Conservation (phyloP, 1,284 basidiomycete species). For the Thelephora terrestris region DNA sequence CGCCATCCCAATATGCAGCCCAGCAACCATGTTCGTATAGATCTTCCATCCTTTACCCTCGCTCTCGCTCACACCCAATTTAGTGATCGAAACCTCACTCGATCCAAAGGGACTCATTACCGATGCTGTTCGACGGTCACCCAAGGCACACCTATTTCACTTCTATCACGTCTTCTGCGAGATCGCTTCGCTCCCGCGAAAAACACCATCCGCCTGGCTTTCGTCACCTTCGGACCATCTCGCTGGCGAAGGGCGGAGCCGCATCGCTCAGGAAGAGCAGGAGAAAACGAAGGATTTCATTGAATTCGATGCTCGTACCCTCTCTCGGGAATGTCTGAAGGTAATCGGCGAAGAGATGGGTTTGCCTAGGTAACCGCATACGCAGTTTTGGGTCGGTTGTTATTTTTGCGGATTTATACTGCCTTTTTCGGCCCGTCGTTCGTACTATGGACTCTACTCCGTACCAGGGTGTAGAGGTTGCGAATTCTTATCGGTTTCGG, state of each 20-base stretch:
- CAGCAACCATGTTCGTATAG: slow-evolving; percentile 42
- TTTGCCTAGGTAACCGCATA: slow-evolving; percentile 15
- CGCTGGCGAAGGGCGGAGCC: slow-evolving; percentile 6
- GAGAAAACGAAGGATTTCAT: slow-evolving; percentile 23
- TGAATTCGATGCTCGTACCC: slow-evolving; percentile 53
- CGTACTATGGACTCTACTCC: too few relatives aligned
- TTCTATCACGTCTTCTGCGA: slow-evolving; percentile 74
- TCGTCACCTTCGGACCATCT: slow-evolving; percentile 10
- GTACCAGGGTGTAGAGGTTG: too few relatives aligned
- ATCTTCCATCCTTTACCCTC: slow-evolving; percentile 3
- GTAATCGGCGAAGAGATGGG: slow-evolving; percentile 70
- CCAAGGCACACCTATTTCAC: slow-evolving; percentile 75
- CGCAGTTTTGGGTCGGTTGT: too few relatives aligned
- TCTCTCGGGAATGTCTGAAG: slow-evolving; percentile 63
- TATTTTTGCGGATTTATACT: too few relatives aligned
- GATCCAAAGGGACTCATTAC: slow-evolving; percentile 44
- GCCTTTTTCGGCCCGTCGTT: too few relatives aligned
- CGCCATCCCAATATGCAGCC: slow-evolving; percentile 43
- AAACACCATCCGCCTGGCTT: slow-evolving; percentile 62
- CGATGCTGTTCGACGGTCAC: slow-evolving; percentile 61
- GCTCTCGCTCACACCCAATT: slow-evolving; percentile 1
- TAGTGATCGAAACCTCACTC: slow-evolving; percentile 35
- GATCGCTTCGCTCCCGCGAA: slow-evolving; percentile 59
- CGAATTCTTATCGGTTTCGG: too few relatives aligned
- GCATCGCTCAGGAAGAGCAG: slow-evolving; percentile 20